A percentile compares a stretch with the other conserved stretches of the same genome.
These are phyloP conservation scores for Mycena pura DNA, from an alignment of 768 basidiomycete species.

Conservation along the genomic window DNA sequence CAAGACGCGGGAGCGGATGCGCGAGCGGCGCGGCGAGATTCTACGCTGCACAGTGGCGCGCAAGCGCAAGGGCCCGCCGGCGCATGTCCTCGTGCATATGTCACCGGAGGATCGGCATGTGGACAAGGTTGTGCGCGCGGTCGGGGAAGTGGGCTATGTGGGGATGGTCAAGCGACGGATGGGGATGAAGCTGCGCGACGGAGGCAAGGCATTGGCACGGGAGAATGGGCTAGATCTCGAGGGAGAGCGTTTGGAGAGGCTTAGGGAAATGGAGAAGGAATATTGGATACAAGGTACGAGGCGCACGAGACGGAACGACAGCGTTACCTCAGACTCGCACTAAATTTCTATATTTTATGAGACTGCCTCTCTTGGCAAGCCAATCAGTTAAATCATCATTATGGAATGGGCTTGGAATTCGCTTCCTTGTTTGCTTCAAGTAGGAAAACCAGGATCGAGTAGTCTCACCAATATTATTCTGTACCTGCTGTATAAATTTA, in stretches of 20 bases:
- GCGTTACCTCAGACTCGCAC: too few relatives aligned
- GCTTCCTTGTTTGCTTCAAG: too few relatives aligned
- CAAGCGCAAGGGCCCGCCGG: constrained; percentile 64
- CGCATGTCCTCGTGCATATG: constrained; percentile 63
- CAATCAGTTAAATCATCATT: too few relatives aligned
- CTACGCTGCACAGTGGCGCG: constrained; percentile 53
- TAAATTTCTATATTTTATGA: too few relatives aligned
- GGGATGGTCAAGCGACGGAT: constrained; percentile 64
- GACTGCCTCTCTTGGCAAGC: too few relatives aligned
- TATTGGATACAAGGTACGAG: constrained; percentile 7
- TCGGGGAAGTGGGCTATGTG: constrained; percentile 75
- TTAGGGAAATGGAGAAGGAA: constrained; percentile 36
- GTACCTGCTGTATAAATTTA: too few relatives aligned
- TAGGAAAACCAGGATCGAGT: too few relatives aligned
- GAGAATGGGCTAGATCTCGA: constrained; percentile 38
- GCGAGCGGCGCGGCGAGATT: constrained; percentile 71
- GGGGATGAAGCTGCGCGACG: constrained; percentile 53
- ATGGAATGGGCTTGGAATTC: too few relatives aligned
- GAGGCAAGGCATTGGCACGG: constrained; percentile 15
- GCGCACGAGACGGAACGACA: neutral
- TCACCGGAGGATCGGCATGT: constrained; percentile 49
- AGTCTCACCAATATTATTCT: too few relatives aligned
- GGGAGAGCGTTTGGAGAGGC: constrained; percentile 41
- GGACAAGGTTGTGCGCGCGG: constrained; percentile 59
- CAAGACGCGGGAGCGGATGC: constrained; percentile 65